phyloP scores from a whole-genome alignment of 2,329 filamentous ascomycete species.

The Paraphaeosphaeria sporulosa region DNA sequence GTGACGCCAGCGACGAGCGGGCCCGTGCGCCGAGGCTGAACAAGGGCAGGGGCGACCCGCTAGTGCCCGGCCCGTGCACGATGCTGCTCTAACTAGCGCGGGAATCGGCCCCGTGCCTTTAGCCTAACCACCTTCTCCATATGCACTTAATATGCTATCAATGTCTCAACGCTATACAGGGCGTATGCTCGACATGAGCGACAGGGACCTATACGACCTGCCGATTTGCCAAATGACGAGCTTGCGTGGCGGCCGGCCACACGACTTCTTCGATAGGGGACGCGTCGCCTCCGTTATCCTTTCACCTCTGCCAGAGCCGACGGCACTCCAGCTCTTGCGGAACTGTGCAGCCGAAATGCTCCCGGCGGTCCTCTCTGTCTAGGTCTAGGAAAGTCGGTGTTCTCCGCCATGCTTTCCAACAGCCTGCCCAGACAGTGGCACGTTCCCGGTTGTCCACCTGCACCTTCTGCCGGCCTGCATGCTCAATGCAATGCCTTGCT shows the following conservation, averaged over 20 bases:
- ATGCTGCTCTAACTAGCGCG: conserved; percentile 31
- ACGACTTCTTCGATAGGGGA: conserved; percentile 16
- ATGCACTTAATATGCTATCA: conserved; percentile 40
- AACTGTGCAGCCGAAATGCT: conserved; percentile 19
- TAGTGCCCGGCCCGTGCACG: conserved; percentile 29
- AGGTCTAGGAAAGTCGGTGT: not conserved
- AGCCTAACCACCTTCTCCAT: conserved; percentile 40
- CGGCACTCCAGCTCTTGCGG: conserved; percentile 9
- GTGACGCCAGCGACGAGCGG: conserved; percentile 26
- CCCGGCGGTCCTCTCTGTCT: conserved; percentile 12
- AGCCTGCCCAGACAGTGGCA: not conserved
- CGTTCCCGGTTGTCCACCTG: conserved; percentile 22
- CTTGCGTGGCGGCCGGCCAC: conserved; percentile 30
- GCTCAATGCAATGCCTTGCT: conserved; percentile 9
- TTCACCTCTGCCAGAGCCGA: conserved; percentile 7
- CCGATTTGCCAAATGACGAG: conserved; percentile 33
- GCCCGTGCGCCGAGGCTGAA: conserved; percentile 34
- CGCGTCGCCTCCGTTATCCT: conserved; percentile 35
- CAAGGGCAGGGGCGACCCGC: conserved; percentile 18
- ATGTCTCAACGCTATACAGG: conserved; percentile 26
- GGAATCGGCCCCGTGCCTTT: conserved; percentile 30
- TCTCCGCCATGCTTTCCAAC: not conserved
- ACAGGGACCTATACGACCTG: conserved; percentile 28
- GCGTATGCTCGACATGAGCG: conserved; percentile 29
- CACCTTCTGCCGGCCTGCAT: conserved; percentile 20